A percentile compares a stretch with the other conserved stretches of the same genome.
These are phyloP conservation scores for Cyberlindnera petersonii DNA, from an alignment of 805 yeast genomes.

Conservation along the genomic window DNA sequence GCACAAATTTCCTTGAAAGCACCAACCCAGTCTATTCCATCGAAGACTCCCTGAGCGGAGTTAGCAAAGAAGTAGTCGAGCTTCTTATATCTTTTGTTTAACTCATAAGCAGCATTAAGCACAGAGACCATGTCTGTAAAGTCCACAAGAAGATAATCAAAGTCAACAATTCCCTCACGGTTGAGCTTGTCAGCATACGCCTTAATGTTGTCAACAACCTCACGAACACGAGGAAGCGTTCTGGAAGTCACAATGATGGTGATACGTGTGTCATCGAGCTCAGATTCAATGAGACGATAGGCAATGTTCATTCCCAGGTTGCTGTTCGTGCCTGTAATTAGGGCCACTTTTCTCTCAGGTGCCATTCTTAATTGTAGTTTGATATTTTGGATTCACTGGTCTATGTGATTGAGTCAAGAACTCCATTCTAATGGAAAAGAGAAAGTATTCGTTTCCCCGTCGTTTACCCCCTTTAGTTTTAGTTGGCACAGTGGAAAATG, in stretches of 20 bases:
- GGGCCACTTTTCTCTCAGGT: slow-evolving; percentile 35
- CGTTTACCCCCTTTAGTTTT: not conserved
- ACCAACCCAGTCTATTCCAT: slow-evolving; percentile 81
- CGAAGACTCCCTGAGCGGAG: slow-evolving; percentile 86
- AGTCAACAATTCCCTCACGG: slow-evolving; percentile 64
- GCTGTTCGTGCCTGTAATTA: slow-evolving; percentile 46
- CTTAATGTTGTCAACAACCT: slow-evolving; percentile 59
- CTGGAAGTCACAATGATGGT: slow-evolving; percentile 88
- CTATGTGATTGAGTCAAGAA: too few relatives aligned
- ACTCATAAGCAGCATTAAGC: slow-evolving; percentile 66
- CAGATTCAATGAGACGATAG: slow-evolving; percentile 62
- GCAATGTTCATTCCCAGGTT: slow-evolving; percentile 87
- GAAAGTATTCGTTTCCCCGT: too few relatives aligned
- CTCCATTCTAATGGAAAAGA: too few relatives aligned
- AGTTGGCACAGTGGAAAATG: not conserved
- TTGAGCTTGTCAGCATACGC: slow-evolving; percentile 35
- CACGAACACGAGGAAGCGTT: slow-evolving; percentile 79
- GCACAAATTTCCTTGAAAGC: slow-evolving; percentile 65
- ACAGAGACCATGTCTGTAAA: slow-evolving; percentile 87
- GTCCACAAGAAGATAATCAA: slow-evolving; percentile 87
- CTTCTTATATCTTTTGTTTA: slow-evolving; percentile 56
- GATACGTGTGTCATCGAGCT: slow-evolving; percentile 50
- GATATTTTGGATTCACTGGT: too few relatives aligned
- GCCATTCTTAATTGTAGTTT: too few relatives aligned
- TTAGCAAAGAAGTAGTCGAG: slow-evolving; percentile 80